Evolutionary conservation across 106 monocot species (phyloP), one percentile per base, ranked within the genome.

Genomic region (Phalaenopsis aphrodite): DNA sequence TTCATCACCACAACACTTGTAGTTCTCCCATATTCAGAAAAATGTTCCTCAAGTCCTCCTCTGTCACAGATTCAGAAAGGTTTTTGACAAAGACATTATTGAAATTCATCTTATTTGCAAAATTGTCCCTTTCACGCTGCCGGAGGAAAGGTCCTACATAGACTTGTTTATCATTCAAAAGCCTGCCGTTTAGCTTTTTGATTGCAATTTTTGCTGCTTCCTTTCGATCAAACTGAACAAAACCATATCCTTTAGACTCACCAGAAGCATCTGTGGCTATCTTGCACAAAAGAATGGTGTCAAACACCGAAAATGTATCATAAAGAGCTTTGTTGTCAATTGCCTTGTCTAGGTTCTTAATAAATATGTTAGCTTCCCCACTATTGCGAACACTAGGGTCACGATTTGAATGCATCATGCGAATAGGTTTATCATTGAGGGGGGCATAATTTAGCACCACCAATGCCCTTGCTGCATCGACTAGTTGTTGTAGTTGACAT

Each of bases 281-380:
- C 73, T 91, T 91, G 77, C 91, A 88, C 4, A 89, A 89, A 83
- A 92, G 89, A 72, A 92, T 84, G 41, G 52, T n/a, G n/a, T n/a
- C 83, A 80, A 92, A 92, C 47, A 48, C 48, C 48, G 91, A 89
- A 86, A 92, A 92, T 69, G 89, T 92, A 55, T 92, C 95, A 88
- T 90, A 47, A 7, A 96, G 81, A 12, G 84, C 88, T 87, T 93
- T 96, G 88, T 93, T 84, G 75, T 93, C 95, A 68, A 96, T 96
- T 56, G 88, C 61, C 76, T 93, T 96, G 81, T 96, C 95, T 78
- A 96, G 85, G 77, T 96, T 96, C 95, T 96, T 96, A n/a, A 96
- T 96, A 75, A 96, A 96, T 74, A 96, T 93, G 71, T 96, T 96
- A 78, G 91, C 95, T 55, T 87, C 76, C 0, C 89, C 91, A 82